phyloP scores from a whole-genome alignment of 192 early-diverging fungal genomes.

The Diversispora eburnea region DNA sequence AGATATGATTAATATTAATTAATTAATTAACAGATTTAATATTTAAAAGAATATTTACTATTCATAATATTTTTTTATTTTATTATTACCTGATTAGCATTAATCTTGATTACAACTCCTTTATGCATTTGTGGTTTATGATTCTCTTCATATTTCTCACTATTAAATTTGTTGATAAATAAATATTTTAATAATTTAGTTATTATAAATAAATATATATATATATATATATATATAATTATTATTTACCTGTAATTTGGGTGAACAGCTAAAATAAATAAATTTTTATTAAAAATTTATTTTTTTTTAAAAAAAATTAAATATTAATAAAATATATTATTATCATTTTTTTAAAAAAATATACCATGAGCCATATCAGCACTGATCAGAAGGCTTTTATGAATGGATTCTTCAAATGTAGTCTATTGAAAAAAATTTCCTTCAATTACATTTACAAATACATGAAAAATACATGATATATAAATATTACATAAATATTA shows the following conservation, averaged over 20 bases:
- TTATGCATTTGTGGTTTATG: conserved; percentile 90
- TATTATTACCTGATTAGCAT: conserved; percentile 75
- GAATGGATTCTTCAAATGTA: conserved; percentile 82
- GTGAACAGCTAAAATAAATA: conserved; percentile 53
- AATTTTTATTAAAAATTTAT: background rate
- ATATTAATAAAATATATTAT: background rate
- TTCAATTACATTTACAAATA: no score
- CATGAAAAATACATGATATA: background rate
- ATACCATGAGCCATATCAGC: conserved; percentile 86
- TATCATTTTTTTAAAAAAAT: no score
- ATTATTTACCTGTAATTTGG: conserved; percentile 42
- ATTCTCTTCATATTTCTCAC: conserved; percentile 90
- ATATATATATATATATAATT: background rate
- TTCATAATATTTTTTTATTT: background rate
- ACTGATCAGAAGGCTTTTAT: conserved; percentile 82
- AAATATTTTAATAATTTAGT: background rate
- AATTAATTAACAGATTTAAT: background rate
- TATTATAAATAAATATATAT: background rate
- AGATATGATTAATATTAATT: background rate
- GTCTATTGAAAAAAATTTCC: conserved; percentile 29
- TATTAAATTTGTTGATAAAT: background rate
- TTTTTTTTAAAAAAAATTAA: background rate
- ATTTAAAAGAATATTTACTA: background rate
- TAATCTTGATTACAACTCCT: conserved; percentile 94
- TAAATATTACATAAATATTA: background rate